phyloP scores from a whole-genome alignment of 805 yeast genomes.

The Pichia gijzeniarum region DNA sequence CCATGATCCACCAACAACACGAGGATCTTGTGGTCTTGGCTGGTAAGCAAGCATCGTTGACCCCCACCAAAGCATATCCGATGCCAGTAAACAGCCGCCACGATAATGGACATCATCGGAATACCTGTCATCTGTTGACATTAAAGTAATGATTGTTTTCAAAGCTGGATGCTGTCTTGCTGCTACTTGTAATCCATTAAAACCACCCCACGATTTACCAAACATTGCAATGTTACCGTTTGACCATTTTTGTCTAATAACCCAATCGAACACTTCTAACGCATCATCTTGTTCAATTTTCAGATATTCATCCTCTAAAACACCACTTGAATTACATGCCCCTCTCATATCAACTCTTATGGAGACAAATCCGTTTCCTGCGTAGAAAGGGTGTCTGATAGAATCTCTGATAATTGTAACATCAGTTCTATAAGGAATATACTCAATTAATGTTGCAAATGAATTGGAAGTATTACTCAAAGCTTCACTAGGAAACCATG shows the following conservation, averaged over 20 bases:
- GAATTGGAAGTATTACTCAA: constrained; percentile 23
- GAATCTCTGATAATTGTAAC: constrained; percentile 40
- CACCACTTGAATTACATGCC: constrained; percentile 37
- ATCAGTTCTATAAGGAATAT: constrained; percentile 42
- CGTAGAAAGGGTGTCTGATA: constrained; percentile 40
- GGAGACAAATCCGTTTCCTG: constrained; percentile 41
- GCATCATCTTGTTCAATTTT: constrained; percentile 40
- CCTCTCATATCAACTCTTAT: constrained; percentile 44
- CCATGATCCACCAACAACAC: constrained; percentile 35
- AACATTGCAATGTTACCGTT: constrained; percentile 42
- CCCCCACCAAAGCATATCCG: constrained; percentile 47
- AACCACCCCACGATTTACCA: constrained; percentile 47
- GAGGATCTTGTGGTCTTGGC: constrained; percentile 42
- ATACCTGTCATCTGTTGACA: constrained; percentile 44
- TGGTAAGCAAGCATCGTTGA: constrained; percentile 39
- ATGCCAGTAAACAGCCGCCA: constrained; percentile 39
- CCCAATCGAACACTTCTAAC: constrained; percentile 38
- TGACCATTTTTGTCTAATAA: constrained; percentile 35
- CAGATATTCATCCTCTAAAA: constrained; percentile 36
- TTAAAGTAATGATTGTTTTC: constrained; percentile 37
- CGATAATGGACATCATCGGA: constrained; percentile 45
- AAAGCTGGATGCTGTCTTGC: constrained; percentile 42
- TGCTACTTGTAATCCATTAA: constrained; percentile 40
- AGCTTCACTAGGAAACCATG: constrained; percentile 39
- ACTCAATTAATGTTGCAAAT: constrained; percentile 36